Evolutionary conservation across 805 yeast genomes (phyloP).

Genomic region (Cephaloascus albidus): DNA sequence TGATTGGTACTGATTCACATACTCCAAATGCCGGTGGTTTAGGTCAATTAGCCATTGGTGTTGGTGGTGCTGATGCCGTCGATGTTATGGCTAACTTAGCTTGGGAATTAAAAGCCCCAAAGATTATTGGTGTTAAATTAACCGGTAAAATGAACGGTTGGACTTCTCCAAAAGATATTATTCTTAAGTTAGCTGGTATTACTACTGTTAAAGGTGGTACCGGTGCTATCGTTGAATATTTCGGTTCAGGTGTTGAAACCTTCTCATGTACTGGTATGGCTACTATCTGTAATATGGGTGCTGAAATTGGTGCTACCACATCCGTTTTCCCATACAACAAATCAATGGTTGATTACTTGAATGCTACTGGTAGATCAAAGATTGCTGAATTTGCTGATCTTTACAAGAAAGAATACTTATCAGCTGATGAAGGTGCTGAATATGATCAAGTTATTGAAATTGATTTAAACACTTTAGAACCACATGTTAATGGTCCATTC

Average conservation of each 20-base stretch:
- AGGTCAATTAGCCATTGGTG: constrained; percentile 97
- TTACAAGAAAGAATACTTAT: constrained; percentile 54
- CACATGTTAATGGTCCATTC: constrained; percentile 96
- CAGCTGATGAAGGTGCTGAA: constrained; percentile 88
- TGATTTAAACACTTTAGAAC: constrained; percentile 83
- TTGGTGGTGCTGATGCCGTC: constrained; percentile 99
- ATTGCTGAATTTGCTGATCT: constrained; percentile 74
- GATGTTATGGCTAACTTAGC: constrained; percentile 91
- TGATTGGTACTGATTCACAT: constrained; percentile 96
- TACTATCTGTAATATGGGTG: constrained; percentile 99
- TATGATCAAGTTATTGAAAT: constrained; percentile 91
- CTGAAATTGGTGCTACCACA: constrained; percentile 98
- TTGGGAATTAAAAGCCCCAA: constrained; percentile 98
- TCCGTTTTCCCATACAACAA: constrained; percentile 95
- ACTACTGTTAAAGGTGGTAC: constrained; percentile 98
- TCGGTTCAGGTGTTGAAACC: constrained; percentile 88
- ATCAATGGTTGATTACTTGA: constrained; percentile 78
- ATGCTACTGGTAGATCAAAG: constrained; percentile 77
- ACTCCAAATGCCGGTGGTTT: constrained; percentile 98
- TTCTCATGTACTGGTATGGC: constrained; percentile 99
- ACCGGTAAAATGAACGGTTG: constrained; percentile 90
- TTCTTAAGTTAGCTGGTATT: constrained; percentile 86
- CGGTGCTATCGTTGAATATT: constrained; percentile 92
- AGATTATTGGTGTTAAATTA: constrained; percentile 87
- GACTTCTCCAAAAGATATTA: constrained; percentile 96